A percentile compares a stretch with the other conserved stretches of the same genome.
Evolutionary conservation across 2,329 filamentous ascomycete species (phyloP).

Genomic region (Diaporthe ilicicola): DNA sequence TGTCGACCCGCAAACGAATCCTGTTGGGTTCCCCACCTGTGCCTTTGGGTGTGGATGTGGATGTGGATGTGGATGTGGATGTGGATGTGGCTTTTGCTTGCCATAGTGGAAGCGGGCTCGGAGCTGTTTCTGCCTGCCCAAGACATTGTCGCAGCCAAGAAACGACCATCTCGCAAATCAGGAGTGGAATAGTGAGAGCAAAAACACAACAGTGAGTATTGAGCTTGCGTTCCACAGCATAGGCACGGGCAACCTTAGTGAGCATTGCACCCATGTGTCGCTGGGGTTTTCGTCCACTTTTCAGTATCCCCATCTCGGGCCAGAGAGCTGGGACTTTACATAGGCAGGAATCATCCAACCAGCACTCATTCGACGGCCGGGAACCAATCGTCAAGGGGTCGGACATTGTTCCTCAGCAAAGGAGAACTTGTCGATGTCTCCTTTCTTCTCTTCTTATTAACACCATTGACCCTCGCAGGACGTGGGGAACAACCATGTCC

Average conservation of each 20-base stretch:
- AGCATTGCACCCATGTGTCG: neutral
- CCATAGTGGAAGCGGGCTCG: neutral
- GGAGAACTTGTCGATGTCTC: neutral
- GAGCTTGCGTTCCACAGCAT: neutral
- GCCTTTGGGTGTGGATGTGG: neutral
- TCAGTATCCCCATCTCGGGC: neutral
- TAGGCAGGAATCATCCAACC: neutral
- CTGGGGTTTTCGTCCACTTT: neutral
- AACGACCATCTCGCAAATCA: too few species aligned
- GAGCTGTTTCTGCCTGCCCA: neutral
- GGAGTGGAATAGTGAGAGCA: neutral
- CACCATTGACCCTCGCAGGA: neutral
- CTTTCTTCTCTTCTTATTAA: neutral
- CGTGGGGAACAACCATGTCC: neutral
- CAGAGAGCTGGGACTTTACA: neutral
- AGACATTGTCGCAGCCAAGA: neutral
- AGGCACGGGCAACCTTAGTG: neutral
- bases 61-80: neutral
- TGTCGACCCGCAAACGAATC: slow-evolving; percentile 1
- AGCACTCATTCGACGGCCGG: neutral
- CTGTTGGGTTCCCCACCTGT: neutral
- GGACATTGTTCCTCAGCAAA: too few species aligned
- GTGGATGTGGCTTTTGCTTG: slow-evolving; percentile 6
- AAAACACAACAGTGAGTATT: neutral
- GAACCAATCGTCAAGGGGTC: neutral